A percentile compares a stretch with the other conserved stretches of the same genome.
phyloP scores from a whole-genome alignment of 768 basidiomycete genomes.

The Hygrophoropsis aurantiaca region DNA sequence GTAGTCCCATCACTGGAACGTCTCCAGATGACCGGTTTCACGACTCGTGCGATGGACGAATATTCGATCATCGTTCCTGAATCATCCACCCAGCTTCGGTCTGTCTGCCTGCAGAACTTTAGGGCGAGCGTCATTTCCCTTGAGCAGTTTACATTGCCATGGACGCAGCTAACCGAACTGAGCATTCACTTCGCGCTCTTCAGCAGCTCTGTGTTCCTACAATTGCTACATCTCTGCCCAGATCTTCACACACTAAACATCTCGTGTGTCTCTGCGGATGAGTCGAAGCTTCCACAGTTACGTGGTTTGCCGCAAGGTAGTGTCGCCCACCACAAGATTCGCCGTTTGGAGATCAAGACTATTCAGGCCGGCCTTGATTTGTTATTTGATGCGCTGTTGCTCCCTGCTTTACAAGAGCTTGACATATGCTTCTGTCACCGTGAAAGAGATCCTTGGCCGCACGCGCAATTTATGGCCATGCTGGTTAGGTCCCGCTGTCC shows the following conservation, averaged over 20 bases:
- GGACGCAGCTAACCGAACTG: constrained; percentile 23
- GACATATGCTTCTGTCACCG: constrained; percentile 31
- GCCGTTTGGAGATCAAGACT: constrained; percentile 29
- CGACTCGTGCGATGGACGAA: neutral
- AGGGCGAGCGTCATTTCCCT: constrained; percentile 22
- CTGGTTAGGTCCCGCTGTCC: constrained; percentile 22
- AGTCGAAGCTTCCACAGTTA: constrained; percentile 9
- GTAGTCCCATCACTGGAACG: constrained; percentile 12
- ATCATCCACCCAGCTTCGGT: constrained; percentile 15
- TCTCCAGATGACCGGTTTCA: constrained; percentile 18
- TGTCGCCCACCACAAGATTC: constrained; percentile 16
- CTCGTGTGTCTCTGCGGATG: constrained; percentile 24
- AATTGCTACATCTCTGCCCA: constrained; percentile 19
- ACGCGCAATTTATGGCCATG: constrained; percentile 21
- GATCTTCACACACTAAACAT: constrained; percentile 17
- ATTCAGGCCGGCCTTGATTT: constrained; percentile 21
- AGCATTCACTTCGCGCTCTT: constrained; percentile 27
- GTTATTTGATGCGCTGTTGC: constrained; percentile 16
- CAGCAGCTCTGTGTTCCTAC: constrained; percentile 19
- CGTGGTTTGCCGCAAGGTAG: constrained; percentile 9
- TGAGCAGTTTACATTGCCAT: constrained; percentile 22
- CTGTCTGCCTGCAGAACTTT: constrained; percentile 18
- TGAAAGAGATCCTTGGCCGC: constrained; percentile 28
- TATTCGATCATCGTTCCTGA: constrained; percentile 15
- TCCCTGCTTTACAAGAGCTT: constrained; percentile 30